Conservation (phyloP, 1,284 basidiomycete genomes). For the Melampsora larici-populina region DNA sequence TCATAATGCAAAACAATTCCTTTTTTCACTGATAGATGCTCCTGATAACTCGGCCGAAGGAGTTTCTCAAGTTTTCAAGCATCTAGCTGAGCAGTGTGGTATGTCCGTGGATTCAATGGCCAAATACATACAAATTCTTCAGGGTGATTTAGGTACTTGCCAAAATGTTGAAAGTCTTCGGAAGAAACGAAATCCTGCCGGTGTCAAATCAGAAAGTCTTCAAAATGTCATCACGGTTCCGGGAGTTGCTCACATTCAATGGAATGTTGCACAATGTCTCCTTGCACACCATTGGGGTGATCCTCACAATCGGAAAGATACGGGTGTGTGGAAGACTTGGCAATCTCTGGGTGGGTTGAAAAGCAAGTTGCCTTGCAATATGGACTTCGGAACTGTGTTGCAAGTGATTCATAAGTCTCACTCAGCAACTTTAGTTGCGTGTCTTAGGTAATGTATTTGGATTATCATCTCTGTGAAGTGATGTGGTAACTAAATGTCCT, state of each 20-base stretch:
- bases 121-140: not conserved
- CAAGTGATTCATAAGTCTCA: constrained; percentile 18
- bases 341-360: not conserved
- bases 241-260: constrained; percentile 18
- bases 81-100: not conserved
- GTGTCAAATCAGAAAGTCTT: not conserved
- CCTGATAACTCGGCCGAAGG: constrained; percentile 17
- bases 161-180: not conserved
- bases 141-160: constrained; percentile 15
- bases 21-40: constrained; percentile 12
- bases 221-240: constrained; percentile 2
- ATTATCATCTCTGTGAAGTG: not conserved
- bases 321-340: constrained; percentile 8
- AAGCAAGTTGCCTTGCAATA: not conserved
- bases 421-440: not conserved
- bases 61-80: not conserved
- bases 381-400: constrained; percentile 2
- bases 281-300: constrained; percentile 15
- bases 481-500: not conserved
- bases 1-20: not conserved
- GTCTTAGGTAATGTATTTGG: constrained; percentile 2
- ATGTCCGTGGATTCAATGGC: not conserved
- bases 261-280: constrained; percentile 16
- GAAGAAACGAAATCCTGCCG: not conserved
- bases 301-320: not conserved